A percentile compares a stretch with the other conserved stretches of the same genome.
These are phyloP conservation scores for Heterobasidion parviporum DNA, from an alignment of 1,284 basidiomycete genomes.

Conservation along the genomic window DNA sequence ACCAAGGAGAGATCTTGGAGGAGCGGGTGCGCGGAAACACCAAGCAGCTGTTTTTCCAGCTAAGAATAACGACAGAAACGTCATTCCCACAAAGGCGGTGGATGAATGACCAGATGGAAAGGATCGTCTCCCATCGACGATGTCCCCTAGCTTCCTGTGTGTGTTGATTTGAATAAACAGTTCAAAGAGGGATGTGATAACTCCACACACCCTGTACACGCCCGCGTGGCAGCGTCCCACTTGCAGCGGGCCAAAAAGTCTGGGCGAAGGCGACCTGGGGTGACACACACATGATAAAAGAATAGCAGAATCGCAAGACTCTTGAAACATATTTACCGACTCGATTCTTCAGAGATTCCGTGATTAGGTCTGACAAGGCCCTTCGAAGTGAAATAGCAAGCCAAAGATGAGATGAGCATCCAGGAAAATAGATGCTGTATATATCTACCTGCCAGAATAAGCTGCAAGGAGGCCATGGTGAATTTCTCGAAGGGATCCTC, in stretches of 20 bases:
- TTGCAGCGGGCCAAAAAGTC: conserved; percentile 62
- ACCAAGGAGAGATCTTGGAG: conserved; percentile 28
- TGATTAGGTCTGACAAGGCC: conserved; percentile 38
- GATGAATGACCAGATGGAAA: conserved; percentile 69
- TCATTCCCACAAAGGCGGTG: conserved; percentile 56
- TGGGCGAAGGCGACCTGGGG: conserved; percentile 52
- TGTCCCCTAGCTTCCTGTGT: conserved; percentile 26
- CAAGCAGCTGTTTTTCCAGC: conserved; percentile 57
- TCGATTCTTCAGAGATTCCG: conserved; percentile 49
- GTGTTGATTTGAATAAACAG: background rate
- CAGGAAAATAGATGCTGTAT: background rate
- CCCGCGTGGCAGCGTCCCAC: conserved; percentile 39
- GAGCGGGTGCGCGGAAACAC: conserved; percentile 36
- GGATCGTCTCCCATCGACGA: conserved; percentile 48
- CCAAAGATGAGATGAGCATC: background rate
- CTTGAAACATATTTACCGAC: conserved; percentile 34
- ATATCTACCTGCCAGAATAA: conserved; percentile 35
- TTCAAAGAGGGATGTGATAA: conserved; percentile 1
- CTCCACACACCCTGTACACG: conserved; percentile 45
- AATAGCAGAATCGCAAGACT: background rate
- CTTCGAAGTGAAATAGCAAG: conserved; percentile 18
- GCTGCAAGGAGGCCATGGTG: conserved; percentile 51
- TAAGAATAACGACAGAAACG: conserved; percentile 53
- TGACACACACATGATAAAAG: background rate
- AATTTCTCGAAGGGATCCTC: conserved; percentile 38